Conservation (phyloP, 306 rosid genomes). For the Dryas alaskensis region DNA sequence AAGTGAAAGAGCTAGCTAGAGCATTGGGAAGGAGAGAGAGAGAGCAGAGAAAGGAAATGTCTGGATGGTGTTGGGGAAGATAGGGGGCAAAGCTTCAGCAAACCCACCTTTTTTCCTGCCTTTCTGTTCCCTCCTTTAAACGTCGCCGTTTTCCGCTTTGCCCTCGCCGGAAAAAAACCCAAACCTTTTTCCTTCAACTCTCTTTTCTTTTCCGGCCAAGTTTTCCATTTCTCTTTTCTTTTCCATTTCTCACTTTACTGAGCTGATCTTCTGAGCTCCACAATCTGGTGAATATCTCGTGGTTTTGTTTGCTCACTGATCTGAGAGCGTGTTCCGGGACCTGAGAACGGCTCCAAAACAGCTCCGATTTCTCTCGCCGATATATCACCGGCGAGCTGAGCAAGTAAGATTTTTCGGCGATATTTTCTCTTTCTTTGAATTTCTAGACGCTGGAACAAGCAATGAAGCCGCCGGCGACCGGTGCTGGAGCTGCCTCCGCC, state of each 20-base stretch:
- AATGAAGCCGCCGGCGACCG: slow-evolving; percentile 66
- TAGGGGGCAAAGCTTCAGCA: slow-evolving; percentile 53
- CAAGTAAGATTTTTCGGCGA: slow-evolving; percentile 17
- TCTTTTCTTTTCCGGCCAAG: not conserved
- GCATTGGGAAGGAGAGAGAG: slow-evolving; percentile 11
- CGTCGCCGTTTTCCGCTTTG: slow-evolving; percentile 16
- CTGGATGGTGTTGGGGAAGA: slow-evolving; percentile 47
- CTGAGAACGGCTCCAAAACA: not conserved
- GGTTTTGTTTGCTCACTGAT: not conserved
- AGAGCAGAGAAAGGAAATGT: slow-evolving; percentile 24
- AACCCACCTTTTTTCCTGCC: slow-evolving; percentile 28
- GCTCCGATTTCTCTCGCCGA: not conserved
- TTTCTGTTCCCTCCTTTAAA: slow-evolving; percentile 19
- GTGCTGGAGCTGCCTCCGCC: slow-evolving; percentile 34
- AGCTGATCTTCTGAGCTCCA: slow-evolving; percentile 33
- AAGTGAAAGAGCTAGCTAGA: slow-evolving; percentile 4
- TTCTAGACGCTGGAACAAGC: slow-evolving; percentile 20
- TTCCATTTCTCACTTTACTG: not conserved
- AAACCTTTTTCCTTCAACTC: slow-evolving; percentile 12
- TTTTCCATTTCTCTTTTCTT: not conserved
- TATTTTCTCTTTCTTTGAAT: not conserved
- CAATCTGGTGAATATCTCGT: not conserved
- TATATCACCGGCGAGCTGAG: slow-evolving; percentile 23
- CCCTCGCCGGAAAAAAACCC: slow-evolving; percentile 22
- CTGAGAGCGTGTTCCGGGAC: not conserved